Conservation (phyloP, 495 filamentous ascomycete genomes). For the Barbatosphaeria neglecta region DNA sequence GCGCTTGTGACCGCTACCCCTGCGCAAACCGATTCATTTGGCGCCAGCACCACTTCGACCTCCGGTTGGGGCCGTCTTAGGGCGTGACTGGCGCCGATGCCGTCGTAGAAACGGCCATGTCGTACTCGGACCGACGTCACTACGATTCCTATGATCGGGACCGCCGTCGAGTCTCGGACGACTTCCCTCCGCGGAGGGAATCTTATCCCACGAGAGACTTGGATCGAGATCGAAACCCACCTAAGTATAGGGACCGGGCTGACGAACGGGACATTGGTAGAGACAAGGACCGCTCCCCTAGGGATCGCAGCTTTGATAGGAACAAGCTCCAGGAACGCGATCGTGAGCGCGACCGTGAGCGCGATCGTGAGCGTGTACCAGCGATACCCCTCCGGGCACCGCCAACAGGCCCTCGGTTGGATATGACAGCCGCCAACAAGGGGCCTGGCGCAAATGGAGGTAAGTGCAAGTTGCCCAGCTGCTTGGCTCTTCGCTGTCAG, state of each 20-base stretch:
- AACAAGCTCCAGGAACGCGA: background rate
- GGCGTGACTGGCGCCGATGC: background rate
- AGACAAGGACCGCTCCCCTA: constrained; percentile 1
- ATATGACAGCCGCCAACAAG: background rate
- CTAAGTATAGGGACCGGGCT: background rate
- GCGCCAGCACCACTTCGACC: too few relatives aligned
- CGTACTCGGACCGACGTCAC: background rate
- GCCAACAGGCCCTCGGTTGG: background rate
- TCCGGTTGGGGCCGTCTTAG: too few relatives aligned
- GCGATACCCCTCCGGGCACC: background rate
- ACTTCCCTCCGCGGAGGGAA: constrained; percentile 1
- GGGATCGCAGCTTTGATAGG: constrained; percentile 1
- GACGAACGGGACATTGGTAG: constrained; percentile 1
- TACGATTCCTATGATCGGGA: too few relatives aligned
- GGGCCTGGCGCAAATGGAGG: background rate
- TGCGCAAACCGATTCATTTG: too few relatives aligned
- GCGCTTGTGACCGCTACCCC: too few relatives aligned
- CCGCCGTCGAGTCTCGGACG: background rate
- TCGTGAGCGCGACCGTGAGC: background rate
- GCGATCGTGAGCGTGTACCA: background rate
- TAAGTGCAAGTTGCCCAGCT: background rate
- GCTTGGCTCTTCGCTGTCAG: too few relatives aligned
- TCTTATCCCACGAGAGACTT: constrained; percentile 1
- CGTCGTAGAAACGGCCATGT: background rate
- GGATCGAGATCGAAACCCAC: background rate